Conservation (phyloP, 2,329 filamentous ascomycete species). For the Neospermospora avenae region DNA sequence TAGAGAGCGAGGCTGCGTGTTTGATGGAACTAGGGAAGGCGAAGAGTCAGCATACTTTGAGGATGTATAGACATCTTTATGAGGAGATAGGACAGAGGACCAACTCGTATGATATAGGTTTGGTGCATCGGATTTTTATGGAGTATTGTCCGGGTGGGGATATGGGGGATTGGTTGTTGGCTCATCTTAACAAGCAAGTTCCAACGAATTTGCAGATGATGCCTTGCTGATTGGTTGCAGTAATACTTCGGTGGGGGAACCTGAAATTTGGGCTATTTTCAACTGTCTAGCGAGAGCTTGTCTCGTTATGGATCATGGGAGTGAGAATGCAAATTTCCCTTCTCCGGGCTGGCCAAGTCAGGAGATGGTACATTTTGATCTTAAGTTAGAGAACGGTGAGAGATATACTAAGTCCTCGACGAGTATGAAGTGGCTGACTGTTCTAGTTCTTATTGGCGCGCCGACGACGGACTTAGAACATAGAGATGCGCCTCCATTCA, state of each 20-base stretch:
- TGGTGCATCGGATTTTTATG: constrained; percentile 18
- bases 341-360: not conserved
- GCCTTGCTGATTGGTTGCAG: not conserved
- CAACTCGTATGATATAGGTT: not conserved
- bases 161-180: not conserved
- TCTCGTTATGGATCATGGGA: constrained; percentile 13
- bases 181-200: not conserved
- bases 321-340: not conserved
- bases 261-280: constrained; percentile 12
- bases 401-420: not conserved
- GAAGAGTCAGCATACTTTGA: constrained; percentile 10
- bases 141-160: constrained; percentile 18
- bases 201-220: not conserved
- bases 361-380: constrained; percentile 16
- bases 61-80: constrained; percentile 15
- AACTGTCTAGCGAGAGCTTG: constrained; percentile 13
- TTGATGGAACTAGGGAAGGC: not conserved
- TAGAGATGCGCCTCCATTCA: constrained; percentile 4
- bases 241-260: not conserved
- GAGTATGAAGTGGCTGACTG: not conserved
- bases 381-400: constrained; percentile 14
- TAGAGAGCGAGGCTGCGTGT: constrained; percentile 3
- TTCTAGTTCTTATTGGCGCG: constrained; percentile 7
- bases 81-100: constrained; percentile 13
- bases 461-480: constrained; percentile 7